These are phyloP conservation scores for Dentipellis sp. DNA, from an alignment of 768 basidiomycete species.

Conservation along the genomic window DNA sequence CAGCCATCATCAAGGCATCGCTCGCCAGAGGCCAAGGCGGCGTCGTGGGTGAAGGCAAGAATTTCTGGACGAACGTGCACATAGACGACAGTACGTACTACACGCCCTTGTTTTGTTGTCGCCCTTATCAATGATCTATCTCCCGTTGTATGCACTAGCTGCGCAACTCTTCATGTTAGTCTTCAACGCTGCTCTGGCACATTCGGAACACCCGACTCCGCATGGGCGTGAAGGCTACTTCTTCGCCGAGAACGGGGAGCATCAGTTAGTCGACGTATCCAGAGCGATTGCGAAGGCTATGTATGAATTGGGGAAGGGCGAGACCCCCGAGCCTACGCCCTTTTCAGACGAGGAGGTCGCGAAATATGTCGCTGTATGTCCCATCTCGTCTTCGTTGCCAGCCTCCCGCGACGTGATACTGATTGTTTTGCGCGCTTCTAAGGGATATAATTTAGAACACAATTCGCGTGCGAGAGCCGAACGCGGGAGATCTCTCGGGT, in stretches of 20 bases:
- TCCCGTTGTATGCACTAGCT: conserved; percentile 20
- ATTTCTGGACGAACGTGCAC: conserved; percentile 52
- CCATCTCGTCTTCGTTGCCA: background rate
- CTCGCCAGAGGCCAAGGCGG: conserved; percentile 42
- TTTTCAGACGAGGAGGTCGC: conserved; percentile 35
- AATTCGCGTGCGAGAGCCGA: conserved; percentile 38
- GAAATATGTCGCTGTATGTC: conserved; percentile 22
- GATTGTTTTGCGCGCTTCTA: background rate
- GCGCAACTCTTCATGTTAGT: conserved; percentile 34
- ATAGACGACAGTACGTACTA: conserved; percentile 38
- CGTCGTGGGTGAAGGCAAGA: conserved; percentile 46
- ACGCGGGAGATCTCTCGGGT: conserved; percentile 35
- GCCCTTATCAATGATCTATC: too few species aligned
- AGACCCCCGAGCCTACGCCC: conserved; percentile 30
- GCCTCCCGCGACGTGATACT: background rate
- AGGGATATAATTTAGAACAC: conserved; percentile 11
- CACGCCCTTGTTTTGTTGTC: too few species aligned
- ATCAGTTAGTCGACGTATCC: conserved; percentile 25
- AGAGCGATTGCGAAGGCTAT: conserved; percentile 27
- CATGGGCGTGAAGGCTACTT: conserved; percentile 29
- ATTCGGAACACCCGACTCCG: conserved; percentile 6
- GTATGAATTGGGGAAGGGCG: conserved; percentile 21
- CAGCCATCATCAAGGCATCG: conserved; percentile 32
- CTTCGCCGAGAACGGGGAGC: conserved; percentile 26
- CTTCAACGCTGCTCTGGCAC: conserved; percentile 26